Conservation (phyloP, 495 filamentous ascomycete genomes). For the Cryomyces antarcticus region DNA sequence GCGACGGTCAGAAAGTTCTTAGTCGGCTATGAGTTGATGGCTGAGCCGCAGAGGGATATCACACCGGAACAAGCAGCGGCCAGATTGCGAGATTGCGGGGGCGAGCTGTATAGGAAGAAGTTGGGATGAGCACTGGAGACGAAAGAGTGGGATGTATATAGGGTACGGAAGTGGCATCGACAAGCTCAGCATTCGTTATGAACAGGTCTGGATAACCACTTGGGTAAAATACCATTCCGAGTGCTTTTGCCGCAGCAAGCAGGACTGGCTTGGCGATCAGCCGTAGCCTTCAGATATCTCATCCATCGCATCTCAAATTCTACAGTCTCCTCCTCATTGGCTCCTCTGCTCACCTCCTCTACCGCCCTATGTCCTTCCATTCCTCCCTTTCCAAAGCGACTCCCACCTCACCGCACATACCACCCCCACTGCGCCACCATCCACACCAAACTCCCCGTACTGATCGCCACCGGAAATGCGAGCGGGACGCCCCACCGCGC, state of each 20-base stretch:
- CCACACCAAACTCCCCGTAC: slow-evolving; percentile 49
- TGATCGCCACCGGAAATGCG: slow-evolving; percentile 52
- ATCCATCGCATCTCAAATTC: too few relatives aligned
- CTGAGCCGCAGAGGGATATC: slow-evolving; percentile 91
- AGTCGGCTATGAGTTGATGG: slow-evolving; percentile 82
- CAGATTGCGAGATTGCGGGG: slow-evolving; percentile 50
- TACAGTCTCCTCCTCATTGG: too few relatives aligned
- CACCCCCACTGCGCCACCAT: slow-evolving; percentile 53
- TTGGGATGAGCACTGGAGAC: slow-evolving; percentile 15
- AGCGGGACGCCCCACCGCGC: slow-evolving; percentile 48
- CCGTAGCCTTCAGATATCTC: too few relatives aligned
- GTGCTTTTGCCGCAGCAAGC: too few relatives aligned
- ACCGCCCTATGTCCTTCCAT: neutral
- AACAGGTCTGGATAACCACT: too few relatives aligned
- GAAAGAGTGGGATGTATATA: too few relatives aligned
- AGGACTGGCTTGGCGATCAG: too few relatives aligned
- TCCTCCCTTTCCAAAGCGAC: neutral
- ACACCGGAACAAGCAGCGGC: slow-evolving; percentile 90
- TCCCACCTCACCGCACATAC: slow-evolving; percentile 28
- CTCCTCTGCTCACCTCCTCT: neutral
- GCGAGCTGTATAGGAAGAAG: slow-evolving; percentile 64
- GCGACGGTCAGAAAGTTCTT: slow-evolving; percentile 91
- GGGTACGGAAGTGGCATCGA: too few relatives aligned
- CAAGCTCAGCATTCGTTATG: too few relatives aligned
- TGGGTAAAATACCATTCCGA: too few relatives aligned